phyloP scores from a whole-genome alignment of 352 stramenopile species.

The Phytophthora aleatoria region DNA sequence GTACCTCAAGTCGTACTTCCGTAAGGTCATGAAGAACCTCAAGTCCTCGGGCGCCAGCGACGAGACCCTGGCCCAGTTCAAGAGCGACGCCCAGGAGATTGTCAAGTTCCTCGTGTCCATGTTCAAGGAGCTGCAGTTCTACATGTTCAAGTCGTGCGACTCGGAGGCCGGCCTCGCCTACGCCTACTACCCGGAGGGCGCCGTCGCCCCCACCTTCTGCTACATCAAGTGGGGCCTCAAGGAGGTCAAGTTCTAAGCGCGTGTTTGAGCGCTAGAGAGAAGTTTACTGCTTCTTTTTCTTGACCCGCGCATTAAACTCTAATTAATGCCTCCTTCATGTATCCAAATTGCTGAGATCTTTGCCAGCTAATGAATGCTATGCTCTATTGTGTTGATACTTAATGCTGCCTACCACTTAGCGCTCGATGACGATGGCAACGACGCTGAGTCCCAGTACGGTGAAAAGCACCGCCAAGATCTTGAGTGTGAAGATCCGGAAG shows the following conservation, averaged over 20 bases:
- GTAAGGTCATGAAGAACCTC: conserved; percentile 71
- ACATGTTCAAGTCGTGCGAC: conserved; percentile 73
- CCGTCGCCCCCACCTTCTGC: conserved; percentile 53
- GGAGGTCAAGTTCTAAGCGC: conserved; percentile 73
- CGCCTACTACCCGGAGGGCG: conserved; percentile 69
- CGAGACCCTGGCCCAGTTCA: conserved; percentile 55
- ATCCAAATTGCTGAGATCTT: not conserved
- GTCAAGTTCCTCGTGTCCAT: conserved; percentile 68
- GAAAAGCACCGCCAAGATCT: conserved; percentile 55
- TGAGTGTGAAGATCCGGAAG: conserved; percentile 50
- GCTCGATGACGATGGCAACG: conserved; percentile 55
- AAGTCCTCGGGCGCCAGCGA: conserved; percentile 51
- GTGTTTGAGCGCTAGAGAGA: conserved; percentile 22
- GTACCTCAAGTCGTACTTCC: conserved; percentile 76
- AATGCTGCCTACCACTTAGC: not conserved
- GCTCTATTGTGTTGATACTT: conserved; percentile 4
- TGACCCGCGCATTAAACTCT: conserved; percentile 43
- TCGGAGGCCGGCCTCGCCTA: conserved; percentile 66
- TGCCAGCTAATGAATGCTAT: not conserved
- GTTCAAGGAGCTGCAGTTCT: conserved; percentile 75
- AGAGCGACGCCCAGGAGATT: conserved; percentile 66
- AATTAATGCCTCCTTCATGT: conserved; percentile 43
- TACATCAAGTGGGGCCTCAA: conserved; percentile 79
- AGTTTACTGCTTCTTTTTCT: conserved; percentile 15
- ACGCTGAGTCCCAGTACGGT: conserved; percentile 56